Evolutionary conservation across 2,329 filamentous ascomycete species (phyloP), one percentile per base, ranked within the genome.

Genomic region (Diaporthe citrichinensis): DNA sequence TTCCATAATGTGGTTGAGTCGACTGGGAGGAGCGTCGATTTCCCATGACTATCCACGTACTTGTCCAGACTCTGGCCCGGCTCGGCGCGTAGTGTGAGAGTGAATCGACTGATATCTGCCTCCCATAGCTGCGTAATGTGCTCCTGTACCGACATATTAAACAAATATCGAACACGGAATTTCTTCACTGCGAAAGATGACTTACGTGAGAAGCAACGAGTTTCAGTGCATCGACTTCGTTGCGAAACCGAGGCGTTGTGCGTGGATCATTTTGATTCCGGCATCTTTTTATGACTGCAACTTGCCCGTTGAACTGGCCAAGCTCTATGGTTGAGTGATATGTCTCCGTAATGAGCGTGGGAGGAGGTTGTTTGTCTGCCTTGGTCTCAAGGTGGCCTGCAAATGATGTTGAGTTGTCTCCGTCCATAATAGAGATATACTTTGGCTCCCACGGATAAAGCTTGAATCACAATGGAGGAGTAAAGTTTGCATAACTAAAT

Each of bases 281-380:
- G 44, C 15, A 62, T n/a, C 6, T 72, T 34, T 72, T 72, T 9
- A 62, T 62, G 41, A 62, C 31, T 28, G 57, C 71, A 4, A 61
- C 25, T 1, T 7, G n/a, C n/a, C 44, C 71, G 17, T 62, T 17
- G 14, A 59, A 31, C 2, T 53, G 57, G 9, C 31, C n/a, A 14
- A 49, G 57, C 46, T 49, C 44, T 61, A 72, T 72, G 14, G 12
- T 58, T 36, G 71, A 72, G 71, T 72, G 71, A 31, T 62, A n/a
- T 2, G 71, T 72, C 71, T 61, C 41, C 9, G 44, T 23, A 4
- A 72, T 31, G n/a, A 62, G 44, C 1, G n/a, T 41, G 15, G 44
- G 8, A 41, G 44, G 39, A 51, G 15, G 15, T 14, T 17, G 12
- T 5, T 72, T 51, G 6, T n/a, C 28, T 34, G 61, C 9, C 5